Evolutionary conservation across 1,284 basidiomycete genomes (phyloP), one percentile per base, ranked within the genome.

Genomic region (Rhodotorula sp.): DNA sequence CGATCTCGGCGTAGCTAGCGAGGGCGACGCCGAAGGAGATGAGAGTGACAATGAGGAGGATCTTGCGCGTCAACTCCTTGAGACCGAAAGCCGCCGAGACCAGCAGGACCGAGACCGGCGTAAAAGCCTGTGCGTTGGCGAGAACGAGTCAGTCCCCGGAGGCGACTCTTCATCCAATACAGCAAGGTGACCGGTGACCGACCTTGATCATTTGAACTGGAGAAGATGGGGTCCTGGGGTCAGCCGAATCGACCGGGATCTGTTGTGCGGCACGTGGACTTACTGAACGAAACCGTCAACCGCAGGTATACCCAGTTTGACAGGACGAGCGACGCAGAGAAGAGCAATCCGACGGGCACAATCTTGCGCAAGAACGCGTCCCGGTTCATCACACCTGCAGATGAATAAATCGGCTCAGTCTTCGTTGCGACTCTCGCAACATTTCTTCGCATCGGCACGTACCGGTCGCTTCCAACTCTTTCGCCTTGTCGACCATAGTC

Each of bases 221-320:
- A 31, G 6, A 43, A 16, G 23, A 6, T 18, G 4, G 31, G 5
- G 10, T 14, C 16, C 43, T 14, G 12, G n/a, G 1, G 23, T n/a
- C n/a, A 34, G 31, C 38, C 38, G 38, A 43, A 10, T 12, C 38
- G 38, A 43, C 38, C 38, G 12, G 38, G 38, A 14, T 43, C 38
- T 12, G 38, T 43, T 12, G 10, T 43, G 10, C 12, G 7, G 10
- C n/a, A 21, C 5, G 12, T 2, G 12, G 34, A 56, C 62, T 18
- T 19, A 63, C 62, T 97, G 83, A 95, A 97, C 2, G 91, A 88
- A 45, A 97, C 92, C 73, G 88, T 90, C 67, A 98, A 87, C 73
- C 93, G 89, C 49, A 97, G 88, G 81, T 97, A 97, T 21, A 95
- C 93, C 67, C 92, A 94, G 84, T 97, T 97, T 82, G 89, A 91